Evolutionary conservation across 202 grass and related monocot species (phyloP).

Genomic region (Carex arenaria): DNA sequence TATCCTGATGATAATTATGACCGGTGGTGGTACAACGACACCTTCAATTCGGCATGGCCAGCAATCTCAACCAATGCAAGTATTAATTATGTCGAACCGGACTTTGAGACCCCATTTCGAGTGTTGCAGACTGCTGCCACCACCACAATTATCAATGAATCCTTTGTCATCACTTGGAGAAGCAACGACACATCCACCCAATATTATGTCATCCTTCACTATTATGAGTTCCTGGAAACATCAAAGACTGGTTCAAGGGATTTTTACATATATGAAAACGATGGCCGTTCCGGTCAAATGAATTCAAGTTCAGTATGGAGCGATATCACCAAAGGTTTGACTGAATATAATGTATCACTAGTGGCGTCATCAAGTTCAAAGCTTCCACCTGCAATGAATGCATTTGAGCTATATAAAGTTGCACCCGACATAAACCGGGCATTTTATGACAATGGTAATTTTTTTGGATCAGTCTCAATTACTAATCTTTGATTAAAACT

Average conservation of each 20-base stretch:
- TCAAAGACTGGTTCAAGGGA: background rate
- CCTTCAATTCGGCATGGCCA: background rate
- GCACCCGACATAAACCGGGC: too few species aligned
- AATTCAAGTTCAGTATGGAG: too few species aligned
- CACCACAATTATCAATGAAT: background rate
- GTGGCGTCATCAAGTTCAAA: too few species aligned
- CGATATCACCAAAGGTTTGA: too few species aligned
- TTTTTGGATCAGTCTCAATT: too few species aligned
- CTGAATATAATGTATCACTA: too few species aligned
- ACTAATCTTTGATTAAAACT: too few species aligned
- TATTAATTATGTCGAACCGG: background rate
- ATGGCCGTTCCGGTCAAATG: too few species aligned
- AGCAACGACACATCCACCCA: background rate
- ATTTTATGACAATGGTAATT: too few species aligned
- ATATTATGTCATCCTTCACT: constrained; percentile 35
- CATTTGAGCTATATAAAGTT: too few species aligned
- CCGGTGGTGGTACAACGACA: constrained; percentile 34
- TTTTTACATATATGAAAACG: too few species aligned
- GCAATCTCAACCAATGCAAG: constrained; percentile 10
- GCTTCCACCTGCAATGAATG: too few species aligned
- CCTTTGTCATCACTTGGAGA: background rate
- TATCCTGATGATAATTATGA: constrained; percentile 41
- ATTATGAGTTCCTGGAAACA: constrained; percentile 29
- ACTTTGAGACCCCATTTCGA: background rate
- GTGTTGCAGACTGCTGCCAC: background rate